phyloP scores from a whole-genome alignment of 495 filamentous ascomycete species.

The Stereocaulon alpinum region DNA sequence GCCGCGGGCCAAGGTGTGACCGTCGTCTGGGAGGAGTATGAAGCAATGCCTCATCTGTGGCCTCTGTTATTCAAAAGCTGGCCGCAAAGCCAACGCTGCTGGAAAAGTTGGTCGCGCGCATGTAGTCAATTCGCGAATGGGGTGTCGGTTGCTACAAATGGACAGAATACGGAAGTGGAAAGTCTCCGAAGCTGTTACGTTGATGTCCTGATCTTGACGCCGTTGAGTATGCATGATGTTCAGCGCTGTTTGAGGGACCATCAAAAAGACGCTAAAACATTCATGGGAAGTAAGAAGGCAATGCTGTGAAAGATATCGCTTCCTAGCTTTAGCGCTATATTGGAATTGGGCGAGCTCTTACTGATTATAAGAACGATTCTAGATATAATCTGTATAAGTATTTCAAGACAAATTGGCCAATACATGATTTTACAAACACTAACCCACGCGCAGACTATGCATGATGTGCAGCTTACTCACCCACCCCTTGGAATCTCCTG shows the following conservation, averaged over 20 bases:
- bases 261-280: background rate
- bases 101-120: background rate
- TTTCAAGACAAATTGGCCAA: no score
- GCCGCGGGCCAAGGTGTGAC: conserved; percentile 10
- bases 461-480: background rate
- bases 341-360: no score
- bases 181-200: background rate
- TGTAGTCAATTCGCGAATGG: background rate
- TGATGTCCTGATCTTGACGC: background rate
- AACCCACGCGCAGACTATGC: no score
- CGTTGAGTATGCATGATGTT: background rate
- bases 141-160: background rate
- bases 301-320: background rate
- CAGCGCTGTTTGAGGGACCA: background rate
- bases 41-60: conserved; percentile 20
- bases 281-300: background rate
- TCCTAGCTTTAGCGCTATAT: no score
- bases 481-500: background rate
- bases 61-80: conserved; percentile 2
- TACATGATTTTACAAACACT: no score
- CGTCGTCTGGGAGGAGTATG: conserved; percentile 19
- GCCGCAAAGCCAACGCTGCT: background rate
- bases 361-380: no score
- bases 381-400: no score
- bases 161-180: background rate